Conservation (phyloP, 2,329 filamentous ascomycete genomes). For the Ophiostoma australiae region DNA sequence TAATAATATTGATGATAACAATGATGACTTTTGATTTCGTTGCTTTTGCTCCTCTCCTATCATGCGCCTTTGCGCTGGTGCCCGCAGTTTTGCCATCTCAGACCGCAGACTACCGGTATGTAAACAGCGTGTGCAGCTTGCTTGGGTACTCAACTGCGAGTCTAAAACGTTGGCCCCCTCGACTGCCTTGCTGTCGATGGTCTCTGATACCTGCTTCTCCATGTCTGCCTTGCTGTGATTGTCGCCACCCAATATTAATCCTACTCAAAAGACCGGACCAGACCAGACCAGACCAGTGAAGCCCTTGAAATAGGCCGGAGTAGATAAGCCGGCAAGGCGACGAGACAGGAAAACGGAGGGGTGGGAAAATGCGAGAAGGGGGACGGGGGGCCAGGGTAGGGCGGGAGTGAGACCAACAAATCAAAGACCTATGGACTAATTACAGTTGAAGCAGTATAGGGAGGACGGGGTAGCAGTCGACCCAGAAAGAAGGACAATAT, state of each 20-base stretch:
- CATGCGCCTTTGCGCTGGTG: not conserved
- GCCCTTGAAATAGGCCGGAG: not conserved
- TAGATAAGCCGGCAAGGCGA: not conserved
- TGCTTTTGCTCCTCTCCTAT: not conserved
- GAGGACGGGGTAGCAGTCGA: not conserved
- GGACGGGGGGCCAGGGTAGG: not conserved
- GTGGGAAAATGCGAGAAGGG: no score
- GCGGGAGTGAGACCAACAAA: not conserved
- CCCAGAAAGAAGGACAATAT: not conserved
- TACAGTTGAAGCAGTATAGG: not conserved
- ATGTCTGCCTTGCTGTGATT: not conserved
- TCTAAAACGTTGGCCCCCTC: not conserved
- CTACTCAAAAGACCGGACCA: not conserved
- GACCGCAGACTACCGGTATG: not conserved
- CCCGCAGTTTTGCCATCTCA: not conserved
- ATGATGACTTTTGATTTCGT: slow-evolving; percentile 6
- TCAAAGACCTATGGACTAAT: not conserved
- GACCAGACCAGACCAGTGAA: not conserved
- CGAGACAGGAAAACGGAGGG: not conserved
- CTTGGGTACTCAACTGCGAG: not conserved
- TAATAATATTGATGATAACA: not conserved
- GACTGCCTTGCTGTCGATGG: not conserved
- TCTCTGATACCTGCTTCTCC: not conserved
- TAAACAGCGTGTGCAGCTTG: no score
- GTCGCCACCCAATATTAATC: not conserved